phyloP scores from a whole-genome alignment of 106 monocot genomes.

The Phalaenopsis equestris region DNA sequence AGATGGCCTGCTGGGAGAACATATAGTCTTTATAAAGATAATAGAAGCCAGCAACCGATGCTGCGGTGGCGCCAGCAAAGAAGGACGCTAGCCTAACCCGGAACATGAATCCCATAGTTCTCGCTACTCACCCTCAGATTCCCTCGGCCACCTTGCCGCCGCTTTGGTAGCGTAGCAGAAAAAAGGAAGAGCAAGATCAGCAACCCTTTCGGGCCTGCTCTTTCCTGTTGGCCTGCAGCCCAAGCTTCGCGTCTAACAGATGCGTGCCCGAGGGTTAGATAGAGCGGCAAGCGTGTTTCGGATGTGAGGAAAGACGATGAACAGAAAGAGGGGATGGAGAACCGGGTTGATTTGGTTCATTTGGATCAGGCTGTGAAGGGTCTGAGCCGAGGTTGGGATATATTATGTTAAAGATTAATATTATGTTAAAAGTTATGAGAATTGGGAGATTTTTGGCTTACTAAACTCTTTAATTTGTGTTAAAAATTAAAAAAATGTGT shows the following conservation, averaged over 20 bases:
- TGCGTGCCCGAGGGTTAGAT: background rate
- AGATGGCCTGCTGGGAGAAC: constrained; percentile 37
- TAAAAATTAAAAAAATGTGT: too few species aligned
- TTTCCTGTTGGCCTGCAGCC: background rate
- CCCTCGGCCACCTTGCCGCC: background rate
- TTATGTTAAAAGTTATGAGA: too few species aligned
- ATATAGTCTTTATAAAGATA: constrained; percentile 60
- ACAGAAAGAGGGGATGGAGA: too few species aligned
- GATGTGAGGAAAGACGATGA: too few species aligned
- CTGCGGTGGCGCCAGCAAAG: constrained; percentile 47
- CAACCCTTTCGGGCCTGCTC: background rate
- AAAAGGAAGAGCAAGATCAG: background rate
- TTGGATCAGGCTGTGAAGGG: too few species aligned
- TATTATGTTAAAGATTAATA: too few species aligned
- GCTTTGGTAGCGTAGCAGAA: background rate
- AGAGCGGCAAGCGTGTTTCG: too few species aligned
- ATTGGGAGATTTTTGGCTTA: too few species aligned
- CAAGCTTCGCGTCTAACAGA: background rate
- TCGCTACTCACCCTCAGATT: background rate
- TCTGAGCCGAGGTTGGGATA: too few species aligned
- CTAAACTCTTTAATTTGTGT: too few species aligned
- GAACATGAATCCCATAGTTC: constrained; percentile 38
- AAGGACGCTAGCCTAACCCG: constrained; percentile 49
- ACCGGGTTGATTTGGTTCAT: too few species aligned
- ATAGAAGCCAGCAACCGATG: constrained; percentile 37